Conservation (phyloP, 345 rosid species). For the Populus tremula region DNA sequence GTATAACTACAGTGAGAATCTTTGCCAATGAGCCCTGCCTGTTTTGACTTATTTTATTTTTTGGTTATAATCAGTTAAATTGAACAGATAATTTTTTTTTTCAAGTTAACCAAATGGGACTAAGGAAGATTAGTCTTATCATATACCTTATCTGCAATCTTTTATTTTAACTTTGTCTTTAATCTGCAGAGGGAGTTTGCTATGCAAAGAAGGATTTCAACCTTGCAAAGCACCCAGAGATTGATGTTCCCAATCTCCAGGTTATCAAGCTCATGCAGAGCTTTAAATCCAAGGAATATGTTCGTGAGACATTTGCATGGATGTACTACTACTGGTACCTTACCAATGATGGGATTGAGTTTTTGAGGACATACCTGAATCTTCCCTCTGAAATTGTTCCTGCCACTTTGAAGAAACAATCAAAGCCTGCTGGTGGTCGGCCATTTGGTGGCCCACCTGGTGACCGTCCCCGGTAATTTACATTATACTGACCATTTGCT, state of each 20-base stretch:
- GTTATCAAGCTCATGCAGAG: slow-evolving; percentile 84
- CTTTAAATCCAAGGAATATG: slow-evolving; percentile 71
- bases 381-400: slow-evolving; percentile 78
- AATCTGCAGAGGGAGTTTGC: slow-evolving; percentile 63
- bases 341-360: slow-evolving; percentile 69
- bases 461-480: slow-evolving; percentile 65
- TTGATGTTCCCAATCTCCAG: slow-evolving; percentile 73
- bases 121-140: background rate
- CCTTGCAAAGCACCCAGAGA: slow-evolving; percentile 69
- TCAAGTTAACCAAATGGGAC: background rate
- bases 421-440: slow-evolving; percentile 60
- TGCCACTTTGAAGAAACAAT: slow-evolving; percentile 69
- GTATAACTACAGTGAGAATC: too few relatives aligned
- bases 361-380: slow-evolving; percentile 61
- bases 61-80: background rate
- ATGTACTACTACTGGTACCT: slow-evolving; percentile 74
- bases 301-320: slow-evolving; percentile 68
- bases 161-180: background rate
- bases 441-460: slow-evolving; percentile 71
- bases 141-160: background rate
- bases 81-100: background rate
- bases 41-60: background rate
- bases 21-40: background rate
- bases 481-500: background rate
- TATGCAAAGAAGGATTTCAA: slow-evolving; percentile 75